Evolutionary conservation across 192 early-diverging fungal genomes (phyloP), one percentile per base, ranked within the genome.

Genomic region (Haplosporangium gracile): DNA sequence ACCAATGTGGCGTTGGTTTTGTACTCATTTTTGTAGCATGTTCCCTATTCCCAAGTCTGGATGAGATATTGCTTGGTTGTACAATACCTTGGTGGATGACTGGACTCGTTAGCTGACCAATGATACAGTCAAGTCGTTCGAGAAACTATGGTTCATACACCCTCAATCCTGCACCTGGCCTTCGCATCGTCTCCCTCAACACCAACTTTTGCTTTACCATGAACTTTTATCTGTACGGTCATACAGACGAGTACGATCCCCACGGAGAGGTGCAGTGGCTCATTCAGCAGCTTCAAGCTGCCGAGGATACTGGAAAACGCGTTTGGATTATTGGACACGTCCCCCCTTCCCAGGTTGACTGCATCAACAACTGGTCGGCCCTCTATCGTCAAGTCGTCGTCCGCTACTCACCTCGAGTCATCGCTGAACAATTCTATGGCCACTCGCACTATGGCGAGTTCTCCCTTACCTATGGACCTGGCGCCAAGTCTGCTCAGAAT

Each of bases 261-360:
- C 85, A 91, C 57, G 85, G 88, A 29, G 80, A 89, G 15, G 81
- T 93, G 40, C 74, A 79, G 6, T 92, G 91, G 91, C 38, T 93
- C 7, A 76, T 92, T 45, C 18, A 73, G 0, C 82, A 93, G 47
- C 73, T 92, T 16, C 88, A 91, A n/a, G 85, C 77, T 24, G 78
- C 91, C 39, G 91, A 93, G 79, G 87, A 89, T 75, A 70, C 71
- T 34, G 81, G 79, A 29, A 87, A 91, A 57, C 84, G 86, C 60
- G 92, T 91, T 16, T 93, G 89, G 90, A 91, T 93, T 15, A 89
- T 91, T 75, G 91, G 91, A 16, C 91, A 92, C 75, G 88, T 90
- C 42, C 69, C 83, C 15, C 91, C 90, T n/a, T 90, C 89, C 5
- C 82, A 88, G 24, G 81, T 63, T 15, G 89, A 88, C n/a, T 91